Evolutionary conservation across 306 rosid species (phyloP).

Genomic region (Trifolium repens): DNA sequence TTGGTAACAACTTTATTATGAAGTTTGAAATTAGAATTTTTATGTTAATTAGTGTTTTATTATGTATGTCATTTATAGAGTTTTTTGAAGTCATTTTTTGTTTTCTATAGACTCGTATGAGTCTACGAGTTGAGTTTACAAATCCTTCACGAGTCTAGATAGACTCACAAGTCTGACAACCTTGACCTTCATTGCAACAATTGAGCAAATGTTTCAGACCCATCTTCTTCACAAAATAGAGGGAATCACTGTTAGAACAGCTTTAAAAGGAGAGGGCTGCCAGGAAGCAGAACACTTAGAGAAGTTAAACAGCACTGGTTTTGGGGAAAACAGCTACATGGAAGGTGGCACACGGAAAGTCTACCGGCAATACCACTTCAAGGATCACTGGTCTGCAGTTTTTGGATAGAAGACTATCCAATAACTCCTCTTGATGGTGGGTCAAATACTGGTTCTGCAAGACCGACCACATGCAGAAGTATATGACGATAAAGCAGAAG

Average conservation of each 20-base stretch:
- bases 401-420: background rate
- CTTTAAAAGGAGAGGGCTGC: background rate
- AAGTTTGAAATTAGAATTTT: no score
- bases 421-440: background rate
- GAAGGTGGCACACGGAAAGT: background rate
- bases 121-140: no score
- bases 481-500: background rate
- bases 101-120: no score
- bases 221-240: slow-evolving; percentile 7
- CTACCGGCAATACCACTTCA: background rate
- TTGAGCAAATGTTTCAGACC: background rate
- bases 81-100: no score
- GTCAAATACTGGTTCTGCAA: background rate
- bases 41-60: no score
- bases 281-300: slow-evolving; percentile 1
- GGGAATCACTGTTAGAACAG: slow-evolving; percentile 1
- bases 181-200: background rate
- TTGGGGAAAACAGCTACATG: background rate
- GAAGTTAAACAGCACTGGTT: background rate
- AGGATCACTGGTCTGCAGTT: background rate
- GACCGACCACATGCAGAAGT: background rate
- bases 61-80: no score
- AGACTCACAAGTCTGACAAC: no score
- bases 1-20: no score
- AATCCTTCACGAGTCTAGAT: no score